A percentile compares a stretch with the other conserved stretches of the same genome.
Evolutionary conservation across 2,329 filamentous ascomycete genomes (phyloP).

Genomic region (Neocucurbitaria cava): DNA sequence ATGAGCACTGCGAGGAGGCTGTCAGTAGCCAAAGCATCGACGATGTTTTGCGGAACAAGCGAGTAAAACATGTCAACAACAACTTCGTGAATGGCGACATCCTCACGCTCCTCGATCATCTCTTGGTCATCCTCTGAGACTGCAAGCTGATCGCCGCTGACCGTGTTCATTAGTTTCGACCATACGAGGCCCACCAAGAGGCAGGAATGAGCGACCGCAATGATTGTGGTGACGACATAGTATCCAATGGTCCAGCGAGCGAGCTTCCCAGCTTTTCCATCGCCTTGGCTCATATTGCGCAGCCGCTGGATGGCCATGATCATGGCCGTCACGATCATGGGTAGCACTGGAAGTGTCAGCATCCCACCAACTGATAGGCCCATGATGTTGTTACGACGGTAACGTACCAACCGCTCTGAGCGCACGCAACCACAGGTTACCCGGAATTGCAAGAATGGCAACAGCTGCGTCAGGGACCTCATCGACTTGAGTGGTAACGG

Average conservation of each 20-base stretch:
- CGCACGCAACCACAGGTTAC: conserved; percentile 59
- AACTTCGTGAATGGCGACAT: conserved; percentile 50
- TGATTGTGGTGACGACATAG: conserved; percentile 59
- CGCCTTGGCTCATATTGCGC: conserved; percentile 55
- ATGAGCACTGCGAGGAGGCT: conserved; percentile 58
- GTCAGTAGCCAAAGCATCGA: conserved; percentile 56
- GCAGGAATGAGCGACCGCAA: conserved; percentile 58
- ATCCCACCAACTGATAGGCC: too few relatives aligned
- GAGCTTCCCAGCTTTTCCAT: conserved; percentile 48
- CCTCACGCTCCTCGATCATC: conserved; percentile 44
- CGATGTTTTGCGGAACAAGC: conserved; percentile 59
- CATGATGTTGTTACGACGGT: too few relatives aligned
- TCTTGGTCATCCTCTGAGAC: conserved; percentile 44
- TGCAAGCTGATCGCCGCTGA: conserved; percentile 42
- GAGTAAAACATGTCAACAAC: conserved; percentile 59
- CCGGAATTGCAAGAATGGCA: conserved; percentile 57
- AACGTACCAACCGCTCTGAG: conserved; percentile 57
- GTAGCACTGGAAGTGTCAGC: conserved; percentile 50
- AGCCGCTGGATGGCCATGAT: conserved; percentile 60
- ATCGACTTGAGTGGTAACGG: conserved; percentile 53
- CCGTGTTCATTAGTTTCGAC: conserved; percentile 54
- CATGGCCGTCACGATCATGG: conserved; percentile 61
- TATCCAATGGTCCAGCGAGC: conserved; percentile 60
- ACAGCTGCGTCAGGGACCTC: conserved; percentile 53
- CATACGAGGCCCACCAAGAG: conserved; percentile 58